phyloP scores from a whole-genome alignment of 805 yeast genomes.

The Sungouiella blattae region DNA sequence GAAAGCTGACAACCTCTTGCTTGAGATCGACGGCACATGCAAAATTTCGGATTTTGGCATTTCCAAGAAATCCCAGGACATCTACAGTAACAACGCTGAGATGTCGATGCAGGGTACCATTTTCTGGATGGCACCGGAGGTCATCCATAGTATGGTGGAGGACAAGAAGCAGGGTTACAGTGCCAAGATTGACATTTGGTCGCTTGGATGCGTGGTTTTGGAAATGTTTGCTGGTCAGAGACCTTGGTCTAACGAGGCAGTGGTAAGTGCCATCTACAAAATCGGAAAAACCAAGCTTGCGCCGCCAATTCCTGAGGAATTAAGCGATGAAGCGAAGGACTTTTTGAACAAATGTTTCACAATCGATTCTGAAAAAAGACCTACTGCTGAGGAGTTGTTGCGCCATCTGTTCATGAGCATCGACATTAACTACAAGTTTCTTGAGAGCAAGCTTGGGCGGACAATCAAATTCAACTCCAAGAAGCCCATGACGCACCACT shows the following conservation, averaged over 20 bases:
- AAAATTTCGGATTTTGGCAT: conserved; percentile 97
- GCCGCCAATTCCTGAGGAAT: conserved; percentile 96
- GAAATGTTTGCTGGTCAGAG: conserved; percentile 98
- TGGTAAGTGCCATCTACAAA: conserved; percentile 90
- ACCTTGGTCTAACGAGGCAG: conserved; percentile 96
- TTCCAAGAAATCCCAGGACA: conserved; percentile 71
- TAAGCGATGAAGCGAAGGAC: conserved; percentile 61
- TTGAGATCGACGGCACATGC: conserved; percentile 90
- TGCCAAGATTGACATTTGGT: conserved; percentile 98
- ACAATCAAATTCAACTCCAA: conserved; percentile 37
- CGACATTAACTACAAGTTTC: conserved; percentile 45
- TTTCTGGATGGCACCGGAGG: conserved; percentile 99
- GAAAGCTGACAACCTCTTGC: conserved; percentile 86
- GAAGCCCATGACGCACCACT: conserved; percentile 3
- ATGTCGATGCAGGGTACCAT: conserved; percentile 99
- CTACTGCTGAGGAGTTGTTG: conserved; percentile 72
- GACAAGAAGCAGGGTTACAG: conserved; percentile 85
- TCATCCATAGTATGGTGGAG: conserved; percentile 77
- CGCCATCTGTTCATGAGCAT: conserved; percentile 49
- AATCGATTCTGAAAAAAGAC: conserved; percentile 76
- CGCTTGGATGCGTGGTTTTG: conserved; percentile 91
- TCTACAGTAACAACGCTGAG: conserved; percentile 86
- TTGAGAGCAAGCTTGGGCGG: conserved; percentile 51
- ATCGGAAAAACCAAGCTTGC: conserved; percentile 81
- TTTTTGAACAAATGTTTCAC: conserved; percentile 76